These are phyloP conservation scores for Nepenthes mirabilis DNA, from an alignment of 148 eudicot species.

Conservation along the genomic window DNA sequence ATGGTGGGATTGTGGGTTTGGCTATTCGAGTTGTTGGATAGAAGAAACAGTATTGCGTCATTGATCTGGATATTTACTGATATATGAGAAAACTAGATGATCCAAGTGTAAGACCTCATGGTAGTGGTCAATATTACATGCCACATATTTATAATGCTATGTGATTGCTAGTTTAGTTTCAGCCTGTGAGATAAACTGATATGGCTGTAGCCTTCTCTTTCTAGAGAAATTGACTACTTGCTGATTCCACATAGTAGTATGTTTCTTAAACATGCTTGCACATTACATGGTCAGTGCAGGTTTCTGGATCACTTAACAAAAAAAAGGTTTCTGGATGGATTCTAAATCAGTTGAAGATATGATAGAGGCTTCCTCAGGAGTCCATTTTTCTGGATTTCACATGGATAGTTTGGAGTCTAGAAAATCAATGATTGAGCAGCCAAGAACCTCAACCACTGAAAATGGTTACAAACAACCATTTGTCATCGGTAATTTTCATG, in stretches of 20 bases:
- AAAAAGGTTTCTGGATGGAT: constrained; percentile 30
- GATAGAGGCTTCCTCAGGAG: constrained; percentile 78
- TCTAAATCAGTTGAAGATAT: constrained; percentile 63
- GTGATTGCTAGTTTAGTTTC: too few relatives aligned
- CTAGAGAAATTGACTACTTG: too few relatives aligned
- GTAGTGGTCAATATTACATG: too few relatives aligned
- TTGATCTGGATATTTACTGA: too few relatives aligned
- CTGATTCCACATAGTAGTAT: neutral
- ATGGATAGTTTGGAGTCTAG: constrained; percentile 38
- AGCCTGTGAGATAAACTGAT: too few relatives aligned
- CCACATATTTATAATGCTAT: too few relatives aligned
- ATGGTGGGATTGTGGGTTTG: too few relatives aligned
- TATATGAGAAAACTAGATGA: too few relatives aligned
- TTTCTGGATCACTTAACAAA: neutral
- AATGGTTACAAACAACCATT: constrained; percentile 68
- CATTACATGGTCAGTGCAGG: constrained; percentile 6
- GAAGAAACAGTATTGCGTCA: too few relatives aligned
- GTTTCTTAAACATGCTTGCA: neutral
- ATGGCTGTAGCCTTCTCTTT: too few relatives aligned
- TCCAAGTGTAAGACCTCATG: too few relatives aligned
- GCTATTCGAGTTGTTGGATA: too few relatives aligned
- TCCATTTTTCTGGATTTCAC: constrained; percentile 94
- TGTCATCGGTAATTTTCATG: constrained; percentile 58
- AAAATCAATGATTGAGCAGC: constrained; percentile 41
- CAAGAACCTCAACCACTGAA: constrained; percentile 54